Conservation (phyloP, 129 eudicot species). For the Logfia minima region DNA sequence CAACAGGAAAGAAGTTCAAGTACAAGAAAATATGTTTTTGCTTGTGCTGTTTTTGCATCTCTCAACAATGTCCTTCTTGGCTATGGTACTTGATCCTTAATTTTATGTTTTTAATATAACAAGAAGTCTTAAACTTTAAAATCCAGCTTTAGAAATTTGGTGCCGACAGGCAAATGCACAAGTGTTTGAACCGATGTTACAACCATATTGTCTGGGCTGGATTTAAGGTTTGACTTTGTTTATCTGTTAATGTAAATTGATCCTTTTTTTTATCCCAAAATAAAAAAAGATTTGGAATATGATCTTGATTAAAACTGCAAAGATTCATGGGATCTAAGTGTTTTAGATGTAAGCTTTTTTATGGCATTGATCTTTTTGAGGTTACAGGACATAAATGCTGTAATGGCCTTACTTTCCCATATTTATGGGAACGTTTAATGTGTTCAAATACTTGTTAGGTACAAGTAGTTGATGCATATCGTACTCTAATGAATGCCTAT, state of each 20-base stretch:
- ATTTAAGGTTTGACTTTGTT: slow-evolving; percentile 29
- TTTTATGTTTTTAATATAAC: not conserved
- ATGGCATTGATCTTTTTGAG: slow-evolving; percentile 20
- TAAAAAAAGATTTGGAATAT: slow-evolving; percentile 3
- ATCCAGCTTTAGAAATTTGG: slow-evolving; percentile 19
- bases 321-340: slow-evolving; percentile 17
- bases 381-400: slow-evolving; percentile 28
- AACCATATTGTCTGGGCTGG: slow-evolving; percentile 26
- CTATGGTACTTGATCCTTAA: slow-evolving; percentile 45
- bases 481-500: slow-evolving; percentile 11
- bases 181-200: slow-evolving; percentile 29
- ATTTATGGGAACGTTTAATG: slow-evolving; percentile 30
- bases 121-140: slow-evolving; percentile 19
- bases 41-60: slow-evolving; percentile 85
- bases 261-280: not conserved
- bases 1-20: slow-evolving; percentile 40
- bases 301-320: slow-evolving; percentile 13
- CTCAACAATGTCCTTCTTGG: slow-evolving; percentile 92
- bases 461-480: slow-evolving; percentile 24
- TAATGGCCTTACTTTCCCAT: slow-evolving; percentile 26
- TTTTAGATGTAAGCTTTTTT: slow-evolving; percentile 20
- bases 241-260: slow-evolving; percentile 1
- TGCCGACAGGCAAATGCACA: slow-evolving; percentile 41
- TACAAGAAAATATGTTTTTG: slow-evolving; percentile 68
- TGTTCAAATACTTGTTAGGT: slow-evolving; percentile 29